phyloP scores from a whole-genome alignment of 768 basidiomycete genomes.

The Lactifluus rugatus region DNA sequence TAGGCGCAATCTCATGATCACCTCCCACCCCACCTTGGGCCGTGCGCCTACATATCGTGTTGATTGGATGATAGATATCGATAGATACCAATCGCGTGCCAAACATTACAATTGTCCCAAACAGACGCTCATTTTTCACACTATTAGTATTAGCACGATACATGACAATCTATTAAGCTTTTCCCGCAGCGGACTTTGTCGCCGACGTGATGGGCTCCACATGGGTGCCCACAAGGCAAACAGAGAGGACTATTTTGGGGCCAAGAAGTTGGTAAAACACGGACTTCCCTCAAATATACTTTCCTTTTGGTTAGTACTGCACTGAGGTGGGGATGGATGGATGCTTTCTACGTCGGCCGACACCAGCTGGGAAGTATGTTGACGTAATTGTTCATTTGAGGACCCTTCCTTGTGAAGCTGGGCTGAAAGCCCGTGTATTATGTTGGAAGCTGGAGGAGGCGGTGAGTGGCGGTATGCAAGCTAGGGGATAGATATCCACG shows the following conservation, averaged over 20 bases:
- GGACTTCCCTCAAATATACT: not conserved
- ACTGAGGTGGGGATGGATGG: not conserved
- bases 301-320: not conserved
- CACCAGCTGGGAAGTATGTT: not conserved
- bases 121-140: not conserved
- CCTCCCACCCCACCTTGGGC: not conserved
- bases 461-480: not conserved
- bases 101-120: not conserved
- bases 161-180: not conserved
- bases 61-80: constrained; percentile 3
- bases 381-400: constrained; percentile 10
- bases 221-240: not conserved
- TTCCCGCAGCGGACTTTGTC: not conserved
- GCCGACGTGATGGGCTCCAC: not conserved
- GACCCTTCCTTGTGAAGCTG: not conserved
- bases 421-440: constrained; percentile 4
- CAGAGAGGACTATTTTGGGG: too few relatives aligned
- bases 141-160: not conserved
- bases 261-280: not conserved
- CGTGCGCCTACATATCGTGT: not conserved
- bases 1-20: not conserved
- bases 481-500: not conserved
- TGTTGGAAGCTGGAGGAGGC: not conserved
- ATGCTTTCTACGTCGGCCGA: not conserved
- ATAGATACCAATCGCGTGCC: not conserved